Conservation (phyloP, 2,329 filamentous ascomycete species). For the Penicillium sp. region DNA sequence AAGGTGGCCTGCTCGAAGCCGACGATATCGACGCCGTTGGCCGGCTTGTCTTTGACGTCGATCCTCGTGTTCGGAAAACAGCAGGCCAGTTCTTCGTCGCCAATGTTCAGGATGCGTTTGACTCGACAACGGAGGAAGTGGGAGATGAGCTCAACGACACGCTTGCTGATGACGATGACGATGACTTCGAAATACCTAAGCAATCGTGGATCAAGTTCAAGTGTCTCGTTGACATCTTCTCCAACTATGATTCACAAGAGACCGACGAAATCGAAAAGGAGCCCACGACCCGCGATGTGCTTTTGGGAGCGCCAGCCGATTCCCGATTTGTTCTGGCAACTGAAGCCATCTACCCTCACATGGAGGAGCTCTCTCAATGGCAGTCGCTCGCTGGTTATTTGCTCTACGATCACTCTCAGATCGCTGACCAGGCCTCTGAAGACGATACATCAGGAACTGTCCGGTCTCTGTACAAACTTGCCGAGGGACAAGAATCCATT, state of each 20-base stretch:
- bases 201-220: conserved; percentile 89
- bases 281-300: conserved; percentile 28
- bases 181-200: conserved; percentile 71
- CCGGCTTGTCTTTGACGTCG: conserved; percentile 83
- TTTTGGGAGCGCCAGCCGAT: conserved; percentile 66
- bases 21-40: conserved; percentile 87
- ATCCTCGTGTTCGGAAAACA: conserved; percentile 79
- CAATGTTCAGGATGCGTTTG: conserved; percentile 78
- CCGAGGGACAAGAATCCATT: conserved; percentile 74
- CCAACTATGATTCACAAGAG: conserved; percentile 72
- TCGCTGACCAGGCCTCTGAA: conserved; percentile 52
- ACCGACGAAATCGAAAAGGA: conserved; percentile 30
- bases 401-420: conserved; percentile 80
- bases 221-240: conserved; percentile 78
- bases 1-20: conserved; percentile 83
- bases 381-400: conserved; percentile 85
- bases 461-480: conserved; percentile 70
- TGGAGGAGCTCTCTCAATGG: conserved; percentile 81
- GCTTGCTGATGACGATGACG: conserved; percentile 68
- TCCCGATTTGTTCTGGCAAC: conserved; percentile 83
- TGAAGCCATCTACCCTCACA: conserved; percentile 78
- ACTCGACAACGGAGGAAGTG: conserved; percentile 76
- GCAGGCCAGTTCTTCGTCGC: conserved; percentile 88
- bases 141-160: conserved; percentile 77
- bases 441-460: conserved; percentile 63